phyloP scores from a whole-genome alignment of 2,329 filamentous ascomycete species.

The Amauroascus verrucosus region DNA sequence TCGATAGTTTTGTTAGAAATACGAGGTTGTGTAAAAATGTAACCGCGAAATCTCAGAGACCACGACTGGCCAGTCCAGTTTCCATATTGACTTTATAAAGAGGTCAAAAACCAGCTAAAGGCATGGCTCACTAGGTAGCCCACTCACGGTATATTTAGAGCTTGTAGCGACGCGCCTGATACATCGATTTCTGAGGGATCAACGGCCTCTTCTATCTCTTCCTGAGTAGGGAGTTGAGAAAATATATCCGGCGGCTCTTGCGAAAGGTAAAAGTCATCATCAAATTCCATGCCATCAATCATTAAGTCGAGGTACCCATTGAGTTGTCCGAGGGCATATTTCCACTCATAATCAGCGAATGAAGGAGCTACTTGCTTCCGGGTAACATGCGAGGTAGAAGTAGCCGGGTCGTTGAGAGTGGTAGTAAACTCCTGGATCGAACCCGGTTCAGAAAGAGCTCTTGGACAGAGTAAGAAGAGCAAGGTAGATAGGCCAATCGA shows the following conservation, averaged over 20 bases:
- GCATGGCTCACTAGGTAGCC: background rate
- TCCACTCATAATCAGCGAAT: background rate
- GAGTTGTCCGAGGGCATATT: background rate
- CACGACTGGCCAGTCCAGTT: conserved; percentile 71
- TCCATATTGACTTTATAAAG: conserved; percentile 39
- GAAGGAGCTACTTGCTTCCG: background rate
- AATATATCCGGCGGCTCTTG: background rate
- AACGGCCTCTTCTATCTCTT: conserved; percentile 2
- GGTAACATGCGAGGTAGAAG: background rate
- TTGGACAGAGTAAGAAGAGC: background rate
- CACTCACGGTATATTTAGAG: conserved; percentile 14
- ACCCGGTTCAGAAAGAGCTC: background rate
- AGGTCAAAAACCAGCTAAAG: background rate
- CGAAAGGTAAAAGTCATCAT: background rate
- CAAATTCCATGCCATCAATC: background rate
- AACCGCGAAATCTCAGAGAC: conserved; percentile 67
- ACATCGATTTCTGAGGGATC: conserved; percentile 2
- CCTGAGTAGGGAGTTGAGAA: conserved; percentile 7
- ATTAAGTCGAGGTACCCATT: conserved; percentile 1
- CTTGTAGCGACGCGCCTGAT: conserved; percentile 1
- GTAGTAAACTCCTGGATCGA: background rate
- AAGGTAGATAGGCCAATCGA: background rate
- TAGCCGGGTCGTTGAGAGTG: background rate
- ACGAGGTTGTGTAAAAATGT: conserved; percentile 70
- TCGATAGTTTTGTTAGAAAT: conserved; percentile 56